These are phyloP conservation scores for Phytomonas serpens DNA, from an alignment of 208 protist genomes.

Conservation along the genomic window DNA sequence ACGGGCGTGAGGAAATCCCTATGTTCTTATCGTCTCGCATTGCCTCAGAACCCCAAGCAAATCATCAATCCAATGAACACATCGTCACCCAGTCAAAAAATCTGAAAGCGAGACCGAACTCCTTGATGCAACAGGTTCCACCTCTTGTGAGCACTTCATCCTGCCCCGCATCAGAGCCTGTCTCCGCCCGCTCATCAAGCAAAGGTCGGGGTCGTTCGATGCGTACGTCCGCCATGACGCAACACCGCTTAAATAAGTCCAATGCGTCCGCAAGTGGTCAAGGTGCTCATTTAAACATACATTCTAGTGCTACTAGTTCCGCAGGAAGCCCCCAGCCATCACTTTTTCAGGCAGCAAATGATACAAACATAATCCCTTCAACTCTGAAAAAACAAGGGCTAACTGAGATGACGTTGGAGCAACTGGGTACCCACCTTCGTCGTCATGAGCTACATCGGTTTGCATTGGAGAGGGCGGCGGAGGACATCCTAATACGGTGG, in stretches of 20 bases:
- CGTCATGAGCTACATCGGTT: constrained; percentile 49
- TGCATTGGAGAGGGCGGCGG: constrained; percentile 33
- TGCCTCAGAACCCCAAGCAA: background rate
- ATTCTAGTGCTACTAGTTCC: background rate
- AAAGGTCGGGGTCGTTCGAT: background rate
- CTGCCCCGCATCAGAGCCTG: background rate
- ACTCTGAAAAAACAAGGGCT: constrained; percentile 16
- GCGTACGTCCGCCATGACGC: background rate
- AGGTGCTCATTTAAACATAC: background rate
- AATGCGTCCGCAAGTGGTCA: background rate
- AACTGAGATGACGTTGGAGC: constrained; percentile 42
- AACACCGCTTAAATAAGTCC: background rate
- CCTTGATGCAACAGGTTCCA: background rate
- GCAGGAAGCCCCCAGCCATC: background rate
- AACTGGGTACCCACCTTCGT: constrained; percentile 58
- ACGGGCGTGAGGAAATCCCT: background rate
- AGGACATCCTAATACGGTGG: constrained; percentile 23
- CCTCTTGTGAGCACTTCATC: background rate
- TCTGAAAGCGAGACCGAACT: background rate
- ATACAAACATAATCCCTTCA: background rate
- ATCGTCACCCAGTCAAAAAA: background rate
- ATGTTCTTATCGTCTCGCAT: background rate
- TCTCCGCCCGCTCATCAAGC: background rate
- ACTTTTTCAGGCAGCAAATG: background rate
- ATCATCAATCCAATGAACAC: background rate